These are phyloP conservation scores for Aspergillus sp. DNA, from an alignment of 2,329 filamentous ascomycete genomes.

Conservation along the genomic window DNA sequence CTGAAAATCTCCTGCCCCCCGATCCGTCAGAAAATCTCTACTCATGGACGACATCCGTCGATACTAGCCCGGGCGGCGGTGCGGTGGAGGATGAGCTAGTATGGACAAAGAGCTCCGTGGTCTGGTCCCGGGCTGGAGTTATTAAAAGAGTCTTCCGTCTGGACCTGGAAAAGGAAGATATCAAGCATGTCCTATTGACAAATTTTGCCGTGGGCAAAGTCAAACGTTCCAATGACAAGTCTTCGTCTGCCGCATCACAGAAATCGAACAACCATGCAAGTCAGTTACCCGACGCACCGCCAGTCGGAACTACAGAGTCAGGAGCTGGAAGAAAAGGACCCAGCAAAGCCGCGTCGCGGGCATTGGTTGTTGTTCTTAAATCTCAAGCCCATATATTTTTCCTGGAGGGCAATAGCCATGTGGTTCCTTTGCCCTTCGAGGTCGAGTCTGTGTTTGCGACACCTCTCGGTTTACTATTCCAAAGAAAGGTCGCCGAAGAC, in stretches of 20 bases:
- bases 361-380: conserved; percentile 86
- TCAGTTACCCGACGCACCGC: conserved; percentile 15
- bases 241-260: conserved; percentile 4
- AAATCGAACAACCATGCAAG: conserved; percentile 5
- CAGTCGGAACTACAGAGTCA: conserved; percentile 23
- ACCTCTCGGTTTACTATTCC: conserved; percentile 79
- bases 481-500: conserved; percentile 65
- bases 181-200: conserved; percentile 83
- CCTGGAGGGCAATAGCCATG: conserved; percentile 80
- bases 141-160: conserved; percentile 86
- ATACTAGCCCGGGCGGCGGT: conserved; percentile 43
- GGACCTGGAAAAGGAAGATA: conserved; percentile 78
- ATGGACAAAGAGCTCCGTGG: conserved; percentile 70
- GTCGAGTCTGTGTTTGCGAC: conserved; percentile 83
- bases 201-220: conserved; percentile 63
- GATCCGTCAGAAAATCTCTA: conserved; percentile 67
- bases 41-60: conserved; percentile 67
- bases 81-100: conserved; percentile 77
- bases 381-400: conserved; percentile 94
- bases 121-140: conserved; percentile 85
- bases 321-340: conserved; percentile 19
- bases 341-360: conserved; percentile 48
- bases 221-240: conserved; percentile 17
- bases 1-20: conserved; percentile 71
- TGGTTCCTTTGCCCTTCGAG: conserved; percentile 92